Evolutionary conservation across 2,329 filamentous ascomycete genomes (phyloP), one percentile per base, ranked within the genome.

Genomic region (Gaeumannomyces sp.): DNA sequence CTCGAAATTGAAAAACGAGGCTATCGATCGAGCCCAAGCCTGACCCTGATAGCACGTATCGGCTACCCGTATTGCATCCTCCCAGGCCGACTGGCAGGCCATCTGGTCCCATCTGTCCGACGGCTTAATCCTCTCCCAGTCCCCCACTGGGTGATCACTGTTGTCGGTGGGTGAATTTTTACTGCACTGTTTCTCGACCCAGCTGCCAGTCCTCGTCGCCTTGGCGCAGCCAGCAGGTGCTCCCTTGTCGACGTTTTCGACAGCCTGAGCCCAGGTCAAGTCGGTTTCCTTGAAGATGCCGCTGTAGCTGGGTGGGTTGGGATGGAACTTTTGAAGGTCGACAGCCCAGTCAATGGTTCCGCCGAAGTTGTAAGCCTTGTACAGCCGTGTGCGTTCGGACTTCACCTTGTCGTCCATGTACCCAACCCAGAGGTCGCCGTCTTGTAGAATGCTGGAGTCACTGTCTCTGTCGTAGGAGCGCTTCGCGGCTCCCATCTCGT

Each of bases 321-420:
- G 57, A 22, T 25, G 59, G 33, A 69, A 70, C 6, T 27, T 50
- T 31, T 69, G 64, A 16, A 77, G 65, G 65, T 77, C 74, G 35
- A 71, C 67, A 11, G 75, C 75, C 75, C 74, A 77, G 61, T 76
- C 71, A 25, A 67, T 66, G 19, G 66, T 74, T 1, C 75, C 75
- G 1, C 65, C 70, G 53, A 77, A 69, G 53, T 72, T 71, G 1
- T 70, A 53, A 0, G 28, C 56, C 45, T 70, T 38, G 64, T 71
- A 76, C 0, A 66, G 28, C 1, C 58, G 57, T 1, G 60, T 64
- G 6, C 75, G 70, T 1, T 27, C n/a, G 0, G 38, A n/a, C 56
- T 74, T 76, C n/a, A 59, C 73, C 0, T 56, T 64, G 10, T 64
- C 27, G 65, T 64, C 45, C 70, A 61, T 61, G 35, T 61, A 61